phyloP scores from a whole-genome alignment of 768 basidiomycete genomes.

The Collybia sordida region DNA sequence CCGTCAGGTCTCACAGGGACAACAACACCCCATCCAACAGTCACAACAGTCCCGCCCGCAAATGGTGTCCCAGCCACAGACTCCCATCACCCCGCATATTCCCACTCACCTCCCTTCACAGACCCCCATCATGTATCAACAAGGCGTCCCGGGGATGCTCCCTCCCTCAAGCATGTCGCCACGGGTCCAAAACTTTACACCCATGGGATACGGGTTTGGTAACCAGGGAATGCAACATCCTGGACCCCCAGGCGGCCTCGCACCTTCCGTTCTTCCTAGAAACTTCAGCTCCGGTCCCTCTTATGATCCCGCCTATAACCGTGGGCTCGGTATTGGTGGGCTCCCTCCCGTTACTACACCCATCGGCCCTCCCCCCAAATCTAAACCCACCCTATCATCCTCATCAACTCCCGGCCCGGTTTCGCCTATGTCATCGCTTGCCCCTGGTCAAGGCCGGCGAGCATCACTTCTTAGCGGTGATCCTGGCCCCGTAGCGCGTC shows the following conservation, averaged over 20 bases:
- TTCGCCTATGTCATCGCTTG: slow-evolving; percentile 35
- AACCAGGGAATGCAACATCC: slow-evolving; percentile 40
- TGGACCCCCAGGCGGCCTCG: slow-evolving; percentile 34
- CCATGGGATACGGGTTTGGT: slow-evolving; percentile 55
- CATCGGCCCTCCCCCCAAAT: slow-evolving; percentile 56
- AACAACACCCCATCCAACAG: slow-evolving; percentile 28
- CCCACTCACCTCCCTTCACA: slow-evolving; percentile 43
- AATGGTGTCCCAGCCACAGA: slow-evolving; percentile 42
- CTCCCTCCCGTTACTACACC: slow-evolving; percentile 36
- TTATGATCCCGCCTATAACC: slow-evolving; percentile 54
- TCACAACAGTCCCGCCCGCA: slow-evolving; percentile 32
- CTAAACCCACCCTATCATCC: slow-evolving; percentile 35
- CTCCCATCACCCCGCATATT: slow-evolving; percentile 49
- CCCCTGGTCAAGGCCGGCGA: slow-evolving; percentile 49
- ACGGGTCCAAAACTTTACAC: slow-evolving; percentile 48
- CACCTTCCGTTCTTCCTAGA: slow-evolving; percentile 54
- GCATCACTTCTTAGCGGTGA: slow-evolving; percentile 40
- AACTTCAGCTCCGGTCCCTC: slow-evolving; percentile 48
- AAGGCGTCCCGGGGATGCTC: slow-evolving; percentile 36
- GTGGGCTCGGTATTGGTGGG: slow-evolving; percentile 28
- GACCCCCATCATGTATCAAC: slow-evolving; percentile 45
- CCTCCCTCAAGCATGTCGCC: slow-evolving; percentile 48
- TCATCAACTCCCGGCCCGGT: slow-evolving; percentile 27
- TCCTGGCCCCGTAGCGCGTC: slow-evolving; percentile 63
- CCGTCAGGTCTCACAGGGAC: slow-evolving; percentile 16